Conservation (phyloP, 169 alveolate species). For the Eimeria falciformis region DNA sequence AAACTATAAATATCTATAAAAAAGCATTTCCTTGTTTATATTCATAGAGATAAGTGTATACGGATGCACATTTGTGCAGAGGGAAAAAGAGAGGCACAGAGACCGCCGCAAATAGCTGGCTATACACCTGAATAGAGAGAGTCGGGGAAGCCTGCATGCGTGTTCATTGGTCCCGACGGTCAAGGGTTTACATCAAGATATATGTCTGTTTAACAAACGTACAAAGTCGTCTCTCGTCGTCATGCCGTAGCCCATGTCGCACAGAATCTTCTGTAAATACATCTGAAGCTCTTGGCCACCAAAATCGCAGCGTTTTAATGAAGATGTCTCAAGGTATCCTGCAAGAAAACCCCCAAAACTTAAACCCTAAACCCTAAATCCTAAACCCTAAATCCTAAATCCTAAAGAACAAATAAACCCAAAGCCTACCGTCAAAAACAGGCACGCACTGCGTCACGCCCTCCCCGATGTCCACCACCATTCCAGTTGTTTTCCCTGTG, state of each 20-base stretch:
- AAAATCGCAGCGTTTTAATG: conserved; percentile 80
- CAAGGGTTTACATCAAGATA: not conserved
- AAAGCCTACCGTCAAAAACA: conserved; percentile 85
- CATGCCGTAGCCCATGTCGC: conserved; percentile 83
- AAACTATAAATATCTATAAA: too few species aligned
- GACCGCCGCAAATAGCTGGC: too few species aligned
- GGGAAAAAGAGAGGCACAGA: too few species aligned
- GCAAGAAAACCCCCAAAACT: not conserved
- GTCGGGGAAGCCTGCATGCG: too few species aligned
- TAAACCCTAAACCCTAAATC: conserved; percentile 26
- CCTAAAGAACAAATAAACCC: not conserved
- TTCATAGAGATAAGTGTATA: too few species aligned
- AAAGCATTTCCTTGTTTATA: not conserved
- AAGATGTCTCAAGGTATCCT: conserved; percentile 68
- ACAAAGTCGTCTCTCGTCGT: conserved; percentile 84
- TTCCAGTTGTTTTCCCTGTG: conserved; percentile 88
- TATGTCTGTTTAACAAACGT: not conserved
- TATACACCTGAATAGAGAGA: too few species aligned
- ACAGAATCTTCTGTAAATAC: conserved; percentile 80
- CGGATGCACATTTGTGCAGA: too few species aligned
- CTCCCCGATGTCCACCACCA: conserved; percentile 87
- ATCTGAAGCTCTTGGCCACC: conserved; percentile 86
- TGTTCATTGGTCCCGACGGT: too few species aligned
- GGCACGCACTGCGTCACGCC: conserved; percentile 89
- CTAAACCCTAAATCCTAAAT: conserved; percentile 22